Base-by-base conservation (phyloP, 2,329 filamentous ascomycete species). In the Aspergillus phoenicis region DNA sequence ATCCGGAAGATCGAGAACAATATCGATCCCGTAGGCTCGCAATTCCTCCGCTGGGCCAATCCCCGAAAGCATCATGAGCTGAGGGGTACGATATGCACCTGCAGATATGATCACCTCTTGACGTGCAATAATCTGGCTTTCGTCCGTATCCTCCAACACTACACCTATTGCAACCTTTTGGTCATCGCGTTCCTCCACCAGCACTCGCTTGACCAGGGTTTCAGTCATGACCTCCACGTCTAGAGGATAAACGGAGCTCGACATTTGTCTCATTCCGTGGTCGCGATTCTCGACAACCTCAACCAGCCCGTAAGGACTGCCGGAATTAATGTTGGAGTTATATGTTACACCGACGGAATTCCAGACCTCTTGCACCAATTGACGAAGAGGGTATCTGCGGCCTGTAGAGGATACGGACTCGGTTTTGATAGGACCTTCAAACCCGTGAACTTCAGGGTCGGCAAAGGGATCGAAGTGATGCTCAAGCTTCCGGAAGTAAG, bases 101-200 rank as follows among this genome's bases (percentile, higher is more conserved):
- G 77, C 77, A 2, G 75, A 76, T 4, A 81, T 22, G 30, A 82
- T 78, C 36, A 82, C 75, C 62, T 82, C 80, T 41, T 77, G 73
- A 15, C 64, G 67, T 2, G 75, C 76, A 1, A 48, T 36, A 17
- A 49, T 59, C 17, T 26, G 38, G 52, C 22, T n/a, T 13, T 41
- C 22, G 15, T 11, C 22, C 4, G 41, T 49, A 15, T 49, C 57
- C 8, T 36, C 26, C 24, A 62, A 28, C 47, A 39, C 53, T 6
- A 62, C 41, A 8, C 45, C 57, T 3, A 51, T 56, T 15, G 54
- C 61, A 3, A 52, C 20, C 22, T 51, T 52, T 36, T 10, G 33
- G 8, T 15, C 28, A 8, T 47, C 17, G 13, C 48, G 26, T n/a
- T 51, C 39, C 4, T 45, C 43, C 15, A 53, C 33, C 6, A 59